phyloP scores from a whole-genome alignment of 495 filamentous ascomycete species.

The Neurospora sp. region DNA sequence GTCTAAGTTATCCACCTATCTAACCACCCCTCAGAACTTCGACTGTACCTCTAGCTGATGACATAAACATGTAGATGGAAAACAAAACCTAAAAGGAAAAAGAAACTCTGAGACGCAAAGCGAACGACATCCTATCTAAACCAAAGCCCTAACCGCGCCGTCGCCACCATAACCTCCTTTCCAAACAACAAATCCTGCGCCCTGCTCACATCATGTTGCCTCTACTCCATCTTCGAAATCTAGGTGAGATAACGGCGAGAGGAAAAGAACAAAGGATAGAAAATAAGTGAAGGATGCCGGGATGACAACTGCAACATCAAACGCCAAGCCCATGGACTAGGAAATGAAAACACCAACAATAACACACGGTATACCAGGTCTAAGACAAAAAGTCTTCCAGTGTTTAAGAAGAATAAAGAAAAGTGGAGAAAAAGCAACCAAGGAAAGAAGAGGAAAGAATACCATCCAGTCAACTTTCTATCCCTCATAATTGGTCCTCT shows the following conservation, averaged over 20 bases:
- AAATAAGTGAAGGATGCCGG: neutral
- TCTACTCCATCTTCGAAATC: neutral
- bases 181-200: neutral
- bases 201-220: neutral
- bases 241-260: neutral
- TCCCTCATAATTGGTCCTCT: conserved; percentile 17
- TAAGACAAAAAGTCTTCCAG: neutral
- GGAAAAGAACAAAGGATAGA: neutral
- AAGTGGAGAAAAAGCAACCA: neutral
- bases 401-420: neutral
- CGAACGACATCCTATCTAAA: neutral
- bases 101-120: neutral
- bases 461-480: conserved; percentile 2
- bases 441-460: neutral
- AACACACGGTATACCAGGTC: neutral
- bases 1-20: neutral
- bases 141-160: neutral
- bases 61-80: neutral
- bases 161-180: neutral
- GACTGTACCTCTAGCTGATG: neutral
- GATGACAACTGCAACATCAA: neutral
- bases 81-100: neutral
- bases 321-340: neutral
- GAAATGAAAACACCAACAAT: neutral
- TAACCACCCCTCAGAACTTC: neutral